Base-by-base conservation (phyloP, 805 yeast genomes). In the Kodamaea kakaduensis region DNA sequence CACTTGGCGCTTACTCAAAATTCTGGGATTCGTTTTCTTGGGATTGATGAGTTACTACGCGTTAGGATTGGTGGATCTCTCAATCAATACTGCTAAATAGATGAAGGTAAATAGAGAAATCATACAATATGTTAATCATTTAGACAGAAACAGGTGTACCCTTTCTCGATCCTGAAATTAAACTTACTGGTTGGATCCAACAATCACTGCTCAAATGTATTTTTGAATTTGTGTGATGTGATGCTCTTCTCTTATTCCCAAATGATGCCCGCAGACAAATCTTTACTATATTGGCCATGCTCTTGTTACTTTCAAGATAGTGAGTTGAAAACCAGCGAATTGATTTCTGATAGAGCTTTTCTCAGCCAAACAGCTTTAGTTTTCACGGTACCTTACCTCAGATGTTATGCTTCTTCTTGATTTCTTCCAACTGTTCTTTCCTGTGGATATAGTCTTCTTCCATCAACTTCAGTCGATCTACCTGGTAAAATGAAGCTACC, bases 1-100 rank as follows among this genome's bases (percentile, higher is more conserved):
- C 56, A 62, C 77, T 53, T 61, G 62, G 43, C 88, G 88, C 58
- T 90, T 95, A 15, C 43, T 78, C 26, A 68, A 75, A 36, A 71
- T 85, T 32, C 75, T 89, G 5, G 69, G 73, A 2, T 76, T 78
- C 43, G 64, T 84, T 15, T 76, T 82, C 42, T 52, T 71, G 19
- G 85, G 81, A 0, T 65, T 85, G 50, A 48, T 75, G 46, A 67
- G 78, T 46, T 69, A 75, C 48, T 75, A 74, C 48, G 58, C 67
- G 19, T 52, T 67, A 50, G 58, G 59, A 6, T 54, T 60, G 39
- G 48, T 67, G 31, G 62, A 65, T 42, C 41, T 64, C 29, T 53
- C 63, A 21, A 51, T 34, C 17, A 27, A 34, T 17, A 10, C 15
- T 9, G 17, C 9, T 15, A 16, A 26, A 8, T 26, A 26, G 29